Evolutionary conservation across 129 eudicot genomes (phyloP).

Genomic region (Centella asiatica): DNA sequence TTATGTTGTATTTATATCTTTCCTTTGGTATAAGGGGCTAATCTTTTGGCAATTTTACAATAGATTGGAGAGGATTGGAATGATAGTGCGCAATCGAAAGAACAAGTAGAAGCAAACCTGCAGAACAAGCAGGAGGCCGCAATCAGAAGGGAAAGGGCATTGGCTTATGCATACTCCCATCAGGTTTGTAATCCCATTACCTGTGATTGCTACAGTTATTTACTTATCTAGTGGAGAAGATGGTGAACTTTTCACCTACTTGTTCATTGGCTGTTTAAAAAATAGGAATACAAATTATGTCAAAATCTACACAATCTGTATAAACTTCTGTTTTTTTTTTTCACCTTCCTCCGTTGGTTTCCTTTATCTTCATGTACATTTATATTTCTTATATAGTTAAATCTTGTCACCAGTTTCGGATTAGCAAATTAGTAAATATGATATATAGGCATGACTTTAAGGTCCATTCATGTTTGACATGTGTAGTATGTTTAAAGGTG

Average conservation of each 20-base stretch:
- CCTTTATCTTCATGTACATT: too few relatives aligned
- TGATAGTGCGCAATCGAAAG: conserved; percentile 65
- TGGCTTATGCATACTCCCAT: conserved; percentile 86
- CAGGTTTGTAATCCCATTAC: conserved; percentile 33
- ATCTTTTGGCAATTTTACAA: background rate
- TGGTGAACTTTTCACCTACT: background rate
- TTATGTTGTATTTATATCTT: background rate
- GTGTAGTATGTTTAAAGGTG: background rate
- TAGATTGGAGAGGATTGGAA: conserved; percentile 72
- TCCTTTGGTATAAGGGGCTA: background rate
- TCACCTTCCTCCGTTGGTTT: too few relatives aligned
- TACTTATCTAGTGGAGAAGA: too few relatives aligned
- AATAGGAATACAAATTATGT: too few relatives aligned
- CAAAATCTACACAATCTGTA: too few relatives aligned
- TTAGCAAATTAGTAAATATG: too few relatives aligned
- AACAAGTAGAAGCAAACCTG: conserved; percentile 58
- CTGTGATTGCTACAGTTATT: background rate
- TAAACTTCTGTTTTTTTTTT: too few relatives aligned
- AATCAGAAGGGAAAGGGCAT: conserved; percentile 77
- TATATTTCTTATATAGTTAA: too few relatives aligned
- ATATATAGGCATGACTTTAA: too few relatives aligned
- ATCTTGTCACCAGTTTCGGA: too few relatives aligned
- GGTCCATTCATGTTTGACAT: background rate
- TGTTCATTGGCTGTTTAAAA: too few relatives aligned
- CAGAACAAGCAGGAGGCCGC: conserved; percentile 77